Percentiles rank a stretch among this genome's conserved stretches.
Conservation (phyloP, 1,284 basidiomycete genomes). For the Xanthoconium separans region DNA sequence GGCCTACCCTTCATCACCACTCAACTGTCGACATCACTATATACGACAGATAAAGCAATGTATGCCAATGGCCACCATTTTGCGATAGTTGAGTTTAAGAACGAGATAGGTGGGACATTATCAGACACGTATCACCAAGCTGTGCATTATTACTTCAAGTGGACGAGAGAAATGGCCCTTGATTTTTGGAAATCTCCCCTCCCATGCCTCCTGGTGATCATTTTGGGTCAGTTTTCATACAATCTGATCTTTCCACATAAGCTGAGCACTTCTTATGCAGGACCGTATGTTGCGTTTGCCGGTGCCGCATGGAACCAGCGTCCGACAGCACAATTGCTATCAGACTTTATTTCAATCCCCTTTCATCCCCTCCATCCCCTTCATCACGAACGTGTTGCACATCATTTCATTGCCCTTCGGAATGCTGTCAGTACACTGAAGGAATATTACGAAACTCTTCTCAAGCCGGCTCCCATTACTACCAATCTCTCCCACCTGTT, state of each 20-base stretch:
- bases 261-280: not conserved
- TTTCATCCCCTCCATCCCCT: too few species aligned
- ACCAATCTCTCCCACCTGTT: not conserved
- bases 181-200: too few species aligned
- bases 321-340: too few species aligned
- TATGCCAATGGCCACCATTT: not conserved
- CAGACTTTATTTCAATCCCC: too few species aligned
- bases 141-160: not conserved
- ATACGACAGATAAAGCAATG: not conserved
- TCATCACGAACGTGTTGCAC: not conserved
- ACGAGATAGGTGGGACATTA: not conserved
- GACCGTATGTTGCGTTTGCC: not conserved
- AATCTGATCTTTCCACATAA: not conserved
- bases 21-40: not conserved
- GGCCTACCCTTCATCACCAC: not conserved
- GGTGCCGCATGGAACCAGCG: not conserved
- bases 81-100: not conserved
- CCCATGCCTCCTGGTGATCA: too few species aligned
- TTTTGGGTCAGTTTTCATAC: too few species aligned
- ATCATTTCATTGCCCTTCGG: not conserved
- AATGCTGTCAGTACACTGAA: not conserved
- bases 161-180: too few species aligned
- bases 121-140: not conserved
- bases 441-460: not conserved
- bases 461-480: not conserved